These are phyloP conservation scores for Erodium maritimum DNA, from an alignment of 345 rosid species.

Conservation along the genomic window DNA sequence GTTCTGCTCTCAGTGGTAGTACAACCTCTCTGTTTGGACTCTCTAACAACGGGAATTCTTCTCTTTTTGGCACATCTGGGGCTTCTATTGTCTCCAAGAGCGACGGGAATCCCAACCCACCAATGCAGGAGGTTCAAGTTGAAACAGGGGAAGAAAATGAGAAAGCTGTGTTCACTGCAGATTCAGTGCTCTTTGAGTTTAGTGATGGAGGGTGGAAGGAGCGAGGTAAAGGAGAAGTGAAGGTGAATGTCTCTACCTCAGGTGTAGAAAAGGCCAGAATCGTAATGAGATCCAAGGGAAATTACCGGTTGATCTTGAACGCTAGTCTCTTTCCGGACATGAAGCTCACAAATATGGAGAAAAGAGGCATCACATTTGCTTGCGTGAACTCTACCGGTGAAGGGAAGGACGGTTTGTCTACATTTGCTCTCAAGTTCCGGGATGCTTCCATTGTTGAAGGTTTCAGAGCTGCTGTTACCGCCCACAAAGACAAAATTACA, in stretches of 20 bases:
- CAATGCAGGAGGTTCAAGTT: slow-evolving; percentile 67
- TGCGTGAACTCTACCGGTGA: slow-evolving; percentile 65
- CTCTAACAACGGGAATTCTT: slow-evolving; percentile 47
- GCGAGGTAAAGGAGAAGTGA: slow-evolving; percentile 93
- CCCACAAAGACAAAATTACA: slow-evolving; percentile 37
- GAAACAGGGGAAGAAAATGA: slow-evolving; percentile 98
- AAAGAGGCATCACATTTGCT: slow-evolving; percentile 81
- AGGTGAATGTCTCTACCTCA: slow-evolving; percentile 57
- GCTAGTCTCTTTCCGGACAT: slow-evolving; percentile 84
- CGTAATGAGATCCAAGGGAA: slow-evolving; percentile 86
- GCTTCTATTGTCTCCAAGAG: slow-evolving; percentile 43
- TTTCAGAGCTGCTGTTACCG: slow-evolving; percentile 42
- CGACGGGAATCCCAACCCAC: slow-evolving; percentile 46
- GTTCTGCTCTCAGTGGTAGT: slow-evolving; percentile 27
- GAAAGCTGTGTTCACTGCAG: slow-evolving; percentile 61
- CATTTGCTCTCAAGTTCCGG: slow-evolving; percentile 78
- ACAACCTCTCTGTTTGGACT: slow-evolving; percentile 39
- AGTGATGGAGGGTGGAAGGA: slow-evolving; percentile 79
- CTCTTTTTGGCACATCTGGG: slow-evolving; percentile 40
- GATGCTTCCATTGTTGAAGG: slow-evolving; percentile 53
- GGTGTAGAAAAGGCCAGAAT: slow-evolving; percentile 56
- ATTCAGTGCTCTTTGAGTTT: slow-evolving; percentile 65
- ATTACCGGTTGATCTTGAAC: slow-evolving; percentile 77
- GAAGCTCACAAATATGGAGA: slow-evolving; percentile 94
- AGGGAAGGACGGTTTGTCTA: slow-evolving; percentile 55